A percentile compares a stretch with the other conserved stretches of the same genome.
phyloP scores from a whole-genome alignment of 345 rosid genomes.

The Bretschneidera sinensis region DNA sequence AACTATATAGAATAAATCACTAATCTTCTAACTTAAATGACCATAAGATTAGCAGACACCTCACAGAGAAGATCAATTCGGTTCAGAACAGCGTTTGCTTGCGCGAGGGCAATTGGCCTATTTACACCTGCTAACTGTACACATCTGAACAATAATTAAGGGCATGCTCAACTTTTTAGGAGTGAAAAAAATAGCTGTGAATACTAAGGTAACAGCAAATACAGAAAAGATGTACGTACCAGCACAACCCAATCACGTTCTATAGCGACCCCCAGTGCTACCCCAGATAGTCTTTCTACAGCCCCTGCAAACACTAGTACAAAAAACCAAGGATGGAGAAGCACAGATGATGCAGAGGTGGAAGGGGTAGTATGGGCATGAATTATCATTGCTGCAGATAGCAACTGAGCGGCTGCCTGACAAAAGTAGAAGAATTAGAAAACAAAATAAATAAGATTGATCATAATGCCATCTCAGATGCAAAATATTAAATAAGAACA shows the following conservation, averaged over 20 bases:
- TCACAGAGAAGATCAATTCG: constrained; percentile 89
- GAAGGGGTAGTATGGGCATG: constrained; percentile 55
- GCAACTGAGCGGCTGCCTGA: constrained; percentile 83
- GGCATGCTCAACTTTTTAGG: constrained; percentile 6
- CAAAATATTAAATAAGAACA: neutral
- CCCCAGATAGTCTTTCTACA: constrained; percentile 74
- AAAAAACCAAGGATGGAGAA: constrained; percentile 79
- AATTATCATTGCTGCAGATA: constrained; percentile 84
- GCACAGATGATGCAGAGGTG: constrained; percentile 51
- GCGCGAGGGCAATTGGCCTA: constrained; percentile 84
- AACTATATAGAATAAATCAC: neutral
- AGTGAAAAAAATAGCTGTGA: constrained; percentile 7
- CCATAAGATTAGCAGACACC: constrained; percentile 34
- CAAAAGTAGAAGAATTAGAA: constrained; percentile 20
- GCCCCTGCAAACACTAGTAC: constrained; percentile 72
- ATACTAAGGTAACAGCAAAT: neutral
- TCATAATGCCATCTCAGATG: neutral
- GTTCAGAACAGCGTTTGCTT: constrained; percentile 89
- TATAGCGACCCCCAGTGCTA: constrained; percentile 81
- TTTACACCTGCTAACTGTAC: constrained; percentile 83
- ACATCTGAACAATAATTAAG: constrained; percentile 12
- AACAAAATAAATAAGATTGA: neutral
- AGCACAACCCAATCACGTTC: constrained; percentile 97
- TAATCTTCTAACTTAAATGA: neutral
- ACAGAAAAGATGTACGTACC: constrained; percentile 46